Base-by-base conservation (phyloP, 2,329 filamentous ascomycete genomes). In the Podosphaera fusca region DNA sequence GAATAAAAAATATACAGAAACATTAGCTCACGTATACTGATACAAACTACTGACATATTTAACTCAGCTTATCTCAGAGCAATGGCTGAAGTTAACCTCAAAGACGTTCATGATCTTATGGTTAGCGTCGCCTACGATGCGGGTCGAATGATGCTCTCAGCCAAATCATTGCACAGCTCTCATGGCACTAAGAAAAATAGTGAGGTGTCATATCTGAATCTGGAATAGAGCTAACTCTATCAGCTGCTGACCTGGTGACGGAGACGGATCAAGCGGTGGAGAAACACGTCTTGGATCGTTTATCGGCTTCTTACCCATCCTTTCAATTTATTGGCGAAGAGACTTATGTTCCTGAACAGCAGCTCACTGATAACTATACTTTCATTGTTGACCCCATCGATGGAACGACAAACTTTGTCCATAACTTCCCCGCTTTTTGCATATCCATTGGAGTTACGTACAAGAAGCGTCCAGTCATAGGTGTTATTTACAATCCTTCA, bases 351-450 rank as follows among this genome's bases (percentile, higher is more conserved):
- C 77, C 82, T 1, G 84, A 84, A 63, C 70, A 74, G 59, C 71
- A 69, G 49, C 72, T 90, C 52, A 82, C 79, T 0, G 68, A 74
- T 35, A 75, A 75, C 14, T 85, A 85, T 1, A 90, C 85, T 49
- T 89, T 89, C 70, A 77, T 89, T 65, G 81, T 85, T 62, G 85
- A 90, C 67, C 85, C 85, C 50, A 88, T 90, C 63, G 85, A 90
- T 70, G 85, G 84, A 65, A 88, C 80, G 5, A 87, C 82, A 55
- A 89, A 89, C 74, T 88, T 90, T 65, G 77, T 89, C 52, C 85
- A 89, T 70, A 77, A 76, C 29, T 83, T 86, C 69, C 83, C 84
- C 3, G 76, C 80, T 64, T 84, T 85, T 60, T 85, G 81, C 70
- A 82, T 89, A 70, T 87, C 83, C 9, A 79, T 90, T 38, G 85